Evolutionary conservation across 345 rosid genomes (phyloP), one percentile per base, ranked within the genome.

Genomic region (Rhodomyrtus tomentosa): DNA sequence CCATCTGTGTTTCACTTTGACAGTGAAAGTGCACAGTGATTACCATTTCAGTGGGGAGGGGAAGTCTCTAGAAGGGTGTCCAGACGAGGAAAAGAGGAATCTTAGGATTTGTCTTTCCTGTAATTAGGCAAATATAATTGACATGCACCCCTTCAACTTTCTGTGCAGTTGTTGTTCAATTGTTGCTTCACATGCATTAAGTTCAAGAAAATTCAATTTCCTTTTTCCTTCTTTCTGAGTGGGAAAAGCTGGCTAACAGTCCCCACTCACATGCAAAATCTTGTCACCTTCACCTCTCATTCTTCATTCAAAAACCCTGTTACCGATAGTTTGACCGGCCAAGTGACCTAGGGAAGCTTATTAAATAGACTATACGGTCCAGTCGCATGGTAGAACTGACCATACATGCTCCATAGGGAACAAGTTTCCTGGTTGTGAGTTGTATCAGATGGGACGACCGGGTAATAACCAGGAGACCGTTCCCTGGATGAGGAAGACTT

Each of bases 31-130:
- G 92, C 88, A 88, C 81, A 52, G 88, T 86, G 90, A 82, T 91
- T 92, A 74, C 92, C 93, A 89, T 86, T 84, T 74, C 8, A 55
- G 86, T 83, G 87, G 85, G 83, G 86, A 84, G 93, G 89, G 91
- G 86, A 90, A 91, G 92, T 88, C 91, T 95, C 94, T 92, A 92
- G 90, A 93, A 91, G 87, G 84, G 92, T 89, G 93, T n/a, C 86
- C 87, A 81, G 87, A 93, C 90, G 89, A 82, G 92, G 98, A 90
- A 96, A 94, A 86, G 83, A 85, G 92, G 98, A 90, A 96, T 96
- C 98, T 96, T 89, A 90, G 93, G 89, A 89, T 93, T 93, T 93
- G 93, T 92, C 92, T 91, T 90, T 90, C 89, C 68, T 90, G 84
- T 83, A 80, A 84, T 27, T 81, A 4, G 89, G 94, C 22, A 90